phyloP scores from a whole-genome alignment of 2,329 filamentous ascomycete genomes.

The Pseudohalonectria lignicola region DNA sequence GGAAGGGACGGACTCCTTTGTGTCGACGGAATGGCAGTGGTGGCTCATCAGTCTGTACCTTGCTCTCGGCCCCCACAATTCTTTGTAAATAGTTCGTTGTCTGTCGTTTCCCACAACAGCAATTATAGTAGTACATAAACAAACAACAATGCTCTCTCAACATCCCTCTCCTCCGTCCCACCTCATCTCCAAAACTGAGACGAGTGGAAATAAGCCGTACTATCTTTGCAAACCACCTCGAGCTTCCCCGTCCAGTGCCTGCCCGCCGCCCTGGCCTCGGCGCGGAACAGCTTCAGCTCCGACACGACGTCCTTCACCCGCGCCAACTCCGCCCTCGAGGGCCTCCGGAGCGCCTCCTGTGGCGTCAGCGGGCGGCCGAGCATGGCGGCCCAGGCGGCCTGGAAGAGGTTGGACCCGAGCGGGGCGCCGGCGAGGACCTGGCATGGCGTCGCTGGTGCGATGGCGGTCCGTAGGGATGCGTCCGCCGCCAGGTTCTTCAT shows the following conservation, averaged over 20 bases:
- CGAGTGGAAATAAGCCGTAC: background rate
- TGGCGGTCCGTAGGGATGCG: slow-evolving; percentile 18
- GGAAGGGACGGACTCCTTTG: no score
- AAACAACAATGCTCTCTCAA: no score
- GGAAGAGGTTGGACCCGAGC: slow-evolving; percentile 30
- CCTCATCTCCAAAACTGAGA: background rate
- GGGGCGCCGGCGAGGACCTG: slow-evolving; percentile 41
- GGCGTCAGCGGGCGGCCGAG: slow-evolving; percentile 19
- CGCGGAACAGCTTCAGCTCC: slow-evolving; percentile 28
- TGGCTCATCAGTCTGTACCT: no score
- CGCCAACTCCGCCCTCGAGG: slow-evolving; percentile 17
- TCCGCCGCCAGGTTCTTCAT: slow-evolving; percentile 28
- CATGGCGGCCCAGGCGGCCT: slow-evolving; percentile 40
- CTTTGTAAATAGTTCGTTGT: no score
- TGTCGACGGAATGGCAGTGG: no score
- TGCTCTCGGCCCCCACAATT: no score
- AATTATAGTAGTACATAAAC: no score
- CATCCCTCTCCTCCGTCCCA: no score
- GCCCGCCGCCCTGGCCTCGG: slow-evolving; percentile 16
- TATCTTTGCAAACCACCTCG: slow-evolving; percentile 16
- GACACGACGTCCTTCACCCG: slow-evolving; percentile 32
- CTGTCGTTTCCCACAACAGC: no score
- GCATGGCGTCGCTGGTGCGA: slow-evolving; percentile 34
- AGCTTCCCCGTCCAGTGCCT: slow-evolving; percentile 25
- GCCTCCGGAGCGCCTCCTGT: slow-evolving; percentile 11